phyloP scores from a whole-genome alignment of 345 rosid species.

The Linum trigynum region DNA sequence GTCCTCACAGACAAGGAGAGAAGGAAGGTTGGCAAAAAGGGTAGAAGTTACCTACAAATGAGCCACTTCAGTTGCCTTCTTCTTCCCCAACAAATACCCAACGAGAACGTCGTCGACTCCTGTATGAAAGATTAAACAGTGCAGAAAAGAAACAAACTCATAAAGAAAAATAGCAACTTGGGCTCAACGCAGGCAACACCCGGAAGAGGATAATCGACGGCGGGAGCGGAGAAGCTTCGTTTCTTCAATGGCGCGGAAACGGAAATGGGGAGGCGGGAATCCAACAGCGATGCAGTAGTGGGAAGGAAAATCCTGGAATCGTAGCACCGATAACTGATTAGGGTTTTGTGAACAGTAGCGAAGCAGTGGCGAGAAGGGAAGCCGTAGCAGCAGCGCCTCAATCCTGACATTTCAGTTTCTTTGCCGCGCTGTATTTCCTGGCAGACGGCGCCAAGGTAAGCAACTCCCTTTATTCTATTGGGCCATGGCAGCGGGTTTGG shows the following conservation, averaged over 20 bases:
- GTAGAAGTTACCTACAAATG: slow-evolving; percentile 49
- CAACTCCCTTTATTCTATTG: too few species aligned
- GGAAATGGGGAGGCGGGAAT: too few species aligned
- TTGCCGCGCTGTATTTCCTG: not conserved
- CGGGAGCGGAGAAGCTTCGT: slow-evolving; percentile 8
- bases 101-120: slow-evolving; percentile 60
- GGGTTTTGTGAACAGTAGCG: not conserved
- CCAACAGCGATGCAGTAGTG: not conserved
- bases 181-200: slow-evolving; percentile 16
- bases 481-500: too few species aligned
- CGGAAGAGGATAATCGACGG: slow-evolving; percentile 29
- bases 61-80: slow-evolving; percentile 90
- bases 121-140: slow-evolving; percentile 19
- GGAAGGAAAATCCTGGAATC: too few species aligned
- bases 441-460: too few species aligned
- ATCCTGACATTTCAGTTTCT: not conserved
- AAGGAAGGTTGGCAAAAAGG: not conserved
- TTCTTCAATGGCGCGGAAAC: not conserved
- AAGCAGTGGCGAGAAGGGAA: not conserved
- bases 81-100: slow-evolving; percentile 67
- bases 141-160: not conserved
- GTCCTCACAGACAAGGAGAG: too few species aligned
- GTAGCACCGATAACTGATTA: not conserved
- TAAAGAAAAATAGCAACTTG: not conserved
- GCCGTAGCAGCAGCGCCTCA: not conserved